A percentile compares a stretch with the other conserved stretches of the same genome.
Evolutionary conservation across 164 flowering plant species (phyloP).

Genomic region (Cinnamomum micranthum): DNA sequence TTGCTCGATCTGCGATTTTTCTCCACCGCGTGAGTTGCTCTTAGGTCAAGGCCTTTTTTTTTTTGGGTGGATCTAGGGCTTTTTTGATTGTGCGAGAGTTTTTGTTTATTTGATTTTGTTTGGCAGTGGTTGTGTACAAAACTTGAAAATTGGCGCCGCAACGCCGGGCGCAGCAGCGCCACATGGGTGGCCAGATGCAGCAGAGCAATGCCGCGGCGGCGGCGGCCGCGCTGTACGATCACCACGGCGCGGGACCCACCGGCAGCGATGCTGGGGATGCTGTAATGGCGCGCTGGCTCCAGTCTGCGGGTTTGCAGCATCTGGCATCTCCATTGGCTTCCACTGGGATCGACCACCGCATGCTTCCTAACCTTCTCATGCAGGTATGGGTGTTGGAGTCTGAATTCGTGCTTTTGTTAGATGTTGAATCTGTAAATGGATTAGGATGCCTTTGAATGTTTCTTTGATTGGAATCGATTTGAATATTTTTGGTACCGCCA

Average conservation of each 20-base stretch:
- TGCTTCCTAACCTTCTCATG: slow-evolving; percentile 81
- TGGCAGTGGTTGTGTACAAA: slow-evolving; percentile 25
- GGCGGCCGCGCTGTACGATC: slow-evolving; percentile 41
- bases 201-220: slow-evolving; percentile 85
- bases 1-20: slow-evolving; percentile 37
- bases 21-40: slow-evolving; percentile 31
- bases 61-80: neutral
- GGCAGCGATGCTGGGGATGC: slow-evolving; percentile 80
- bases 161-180: slow-evolving; percentile 81
- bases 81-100: neutral
- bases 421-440: neutral
- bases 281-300: slow-evolving; percentile 98
- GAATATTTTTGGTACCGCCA: neutral
- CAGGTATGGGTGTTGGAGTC: slow-evolving; percentile 46
- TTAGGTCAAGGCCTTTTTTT: neutral
- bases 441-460: too few species aligned
- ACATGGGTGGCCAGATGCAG: slow-evolving; percentile 98
- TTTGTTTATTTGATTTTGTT: neutral
- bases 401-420: neutral
- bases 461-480: neutral
- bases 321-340: slow-evolving; percentile 94
- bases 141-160: slow-evolving; percentile 93
- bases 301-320: slow-evolving; percentile 98
- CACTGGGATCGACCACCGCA: slow-evolving; percentile 71
- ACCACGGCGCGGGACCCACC: slow-evolving; percentile 51